Evolutionary conservation across 2,329 filamentous ascomycete species (phyloP).

Genomic region (Thielaviopsis ethacetica): DNA sequence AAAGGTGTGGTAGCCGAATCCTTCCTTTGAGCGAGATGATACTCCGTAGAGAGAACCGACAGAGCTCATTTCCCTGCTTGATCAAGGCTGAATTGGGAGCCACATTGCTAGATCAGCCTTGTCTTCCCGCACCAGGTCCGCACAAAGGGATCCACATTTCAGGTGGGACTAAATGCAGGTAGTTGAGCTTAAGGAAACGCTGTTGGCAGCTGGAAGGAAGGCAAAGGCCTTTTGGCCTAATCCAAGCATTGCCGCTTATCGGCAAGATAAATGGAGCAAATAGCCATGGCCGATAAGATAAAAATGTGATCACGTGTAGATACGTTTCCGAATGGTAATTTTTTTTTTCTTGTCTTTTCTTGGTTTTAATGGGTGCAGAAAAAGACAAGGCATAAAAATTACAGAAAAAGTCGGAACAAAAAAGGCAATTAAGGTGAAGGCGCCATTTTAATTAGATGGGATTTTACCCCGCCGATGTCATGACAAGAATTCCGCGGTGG

Average conservation of each 20-base stretch:
- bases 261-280: not conserved
- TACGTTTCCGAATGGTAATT: not conserved
- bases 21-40: not conserved
- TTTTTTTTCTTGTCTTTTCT: not conserved
- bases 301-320: not conserved
- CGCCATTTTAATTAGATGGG: not conserved
- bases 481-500: not conserved
- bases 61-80: not conserved
- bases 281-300: not conserved
- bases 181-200: not conserved
- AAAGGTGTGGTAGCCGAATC: not conserved
- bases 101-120: constrained; percentile 5
- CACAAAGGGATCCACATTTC: not conserved
- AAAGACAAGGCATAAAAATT: not conserved
- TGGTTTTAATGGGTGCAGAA: not conserved
- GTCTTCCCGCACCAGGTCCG: not conserved
- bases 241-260: not conserved
- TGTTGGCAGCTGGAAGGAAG: not conserved
- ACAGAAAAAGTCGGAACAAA: not conserved
- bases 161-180: not conserved
- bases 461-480: not conserved
- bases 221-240: not conserved
- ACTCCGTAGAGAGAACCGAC: too few relatives aligned
- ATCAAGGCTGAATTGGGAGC: constrained; percentile 1
- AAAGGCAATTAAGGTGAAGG: not conserved